Conservation (phyloP, 331 rosid species). For the Quercus tomentella region DNA sequence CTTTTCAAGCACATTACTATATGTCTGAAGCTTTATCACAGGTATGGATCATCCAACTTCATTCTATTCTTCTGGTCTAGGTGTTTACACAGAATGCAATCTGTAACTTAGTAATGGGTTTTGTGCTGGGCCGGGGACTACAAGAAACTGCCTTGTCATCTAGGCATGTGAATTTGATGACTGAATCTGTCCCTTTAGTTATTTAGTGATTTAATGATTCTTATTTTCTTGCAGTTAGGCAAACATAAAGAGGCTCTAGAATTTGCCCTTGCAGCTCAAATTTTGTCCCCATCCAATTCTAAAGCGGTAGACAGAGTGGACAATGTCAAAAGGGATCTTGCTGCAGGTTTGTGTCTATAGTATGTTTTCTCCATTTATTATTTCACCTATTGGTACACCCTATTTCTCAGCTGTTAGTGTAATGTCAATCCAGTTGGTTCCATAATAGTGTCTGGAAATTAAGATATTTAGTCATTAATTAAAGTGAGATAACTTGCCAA, state of each 20-base stretch:
- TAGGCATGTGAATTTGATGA: slow-evolving; percentile 3
- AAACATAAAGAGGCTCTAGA: slow-evolving; percentile 85
- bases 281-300: slow-evolving; percentile 61
- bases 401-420: background rate
- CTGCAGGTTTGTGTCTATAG: slow-evolving; percentile 52
- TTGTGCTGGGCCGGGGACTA: background rate
- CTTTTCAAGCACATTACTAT: slow-evolving; percentile 54
- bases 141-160: background rate
- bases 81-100: background rate
- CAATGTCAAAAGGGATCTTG: slow-evolving; percentile 60
- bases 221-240: slow-evolving; percentile 63
- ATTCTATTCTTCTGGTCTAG: background rate
- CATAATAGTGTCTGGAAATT: no score
- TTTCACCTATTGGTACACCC: background rate
- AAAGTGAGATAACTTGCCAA: background rate
- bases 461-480: background rate
- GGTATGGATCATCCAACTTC: slow-evolving; percentile 23
- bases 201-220: slow-evolving; percentile 3
- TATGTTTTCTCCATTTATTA: slow-evolving; percentile 6
- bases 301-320: slow-evolving; percentile 76
- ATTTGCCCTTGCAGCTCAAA: slow-evolving; percentile 68
- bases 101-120: background rate
- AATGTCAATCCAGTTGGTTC: background rate
- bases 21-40: slow-evolving; percentile 93
- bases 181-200: slow-evolving; percentile 11